Conservation (phyloP, 768 basidiomycete genomes). For the Scleroderma citrinum region DNA sequence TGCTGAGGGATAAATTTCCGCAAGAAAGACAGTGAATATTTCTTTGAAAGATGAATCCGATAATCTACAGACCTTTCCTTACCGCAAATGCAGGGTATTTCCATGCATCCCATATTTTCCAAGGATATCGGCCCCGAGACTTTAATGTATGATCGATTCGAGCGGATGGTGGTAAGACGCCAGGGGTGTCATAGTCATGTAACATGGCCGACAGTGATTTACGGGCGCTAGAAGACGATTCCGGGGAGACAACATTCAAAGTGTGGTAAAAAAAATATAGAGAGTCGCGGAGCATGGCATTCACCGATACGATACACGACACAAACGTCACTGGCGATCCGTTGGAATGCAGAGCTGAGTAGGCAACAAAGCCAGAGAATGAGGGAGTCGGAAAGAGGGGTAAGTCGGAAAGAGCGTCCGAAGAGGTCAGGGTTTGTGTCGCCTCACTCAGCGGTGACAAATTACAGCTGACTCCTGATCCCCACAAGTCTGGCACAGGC, state of each 20-base stretch:
- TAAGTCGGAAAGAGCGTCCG: too few species aligned
- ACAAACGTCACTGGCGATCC: too few species aligned
- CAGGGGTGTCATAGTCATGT: conserved; percentile 59
- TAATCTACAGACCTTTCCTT: conserved; percentile 48
- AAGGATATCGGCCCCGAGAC: conserved; percentile 45
- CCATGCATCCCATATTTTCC: conserved; percentile 67
- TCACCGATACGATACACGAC: not conserved
- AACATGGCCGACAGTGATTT: conserved; percentile 24
- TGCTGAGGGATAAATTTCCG: conserved; percentile 8
- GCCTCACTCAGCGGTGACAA: too few species aligned
- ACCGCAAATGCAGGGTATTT: conserved; percentile 62
- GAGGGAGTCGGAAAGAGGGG: not conserved
- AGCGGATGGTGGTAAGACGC: conserved; percentile 66
- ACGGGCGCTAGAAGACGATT: conserved; percentile 7
- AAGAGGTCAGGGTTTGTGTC: not conserved
- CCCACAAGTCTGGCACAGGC: too few species aligned
- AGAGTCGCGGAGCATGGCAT: conserved; percentile 21
- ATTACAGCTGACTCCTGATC: too few species aligned
- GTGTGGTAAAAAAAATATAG: conserved; percentile 13
- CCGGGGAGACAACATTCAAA: conserved; percentile 11
- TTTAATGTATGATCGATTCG: conserved; percentile 67
- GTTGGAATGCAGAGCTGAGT: too few species aligned
- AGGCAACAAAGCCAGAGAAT: not conserved
- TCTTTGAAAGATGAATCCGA: not conserved
- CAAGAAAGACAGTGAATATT: not conserved